Base-by-base conservation (phyloP, 140 eudicot genomes). In the Anethum foeniculum region DNA sequence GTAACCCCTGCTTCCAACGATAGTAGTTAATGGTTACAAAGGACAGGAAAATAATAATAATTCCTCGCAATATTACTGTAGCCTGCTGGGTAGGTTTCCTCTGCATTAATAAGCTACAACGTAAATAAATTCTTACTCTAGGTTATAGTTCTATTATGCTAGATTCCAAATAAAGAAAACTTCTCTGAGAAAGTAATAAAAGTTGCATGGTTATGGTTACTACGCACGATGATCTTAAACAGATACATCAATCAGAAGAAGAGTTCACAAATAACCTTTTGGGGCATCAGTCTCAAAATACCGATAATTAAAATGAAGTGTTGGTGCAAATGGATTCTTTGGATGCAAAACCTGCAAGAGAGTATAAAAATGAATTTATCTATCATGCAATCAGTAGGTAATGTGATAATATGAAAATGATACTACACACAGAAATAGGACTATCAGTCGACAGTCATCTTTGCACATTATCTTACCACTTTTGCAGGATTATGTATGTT, bases 271-370 rank as follows among this genome's bases (percentile, higher is more conserved):
- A 47, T 86, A 32, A 95, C 99, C 99, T 92, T 95, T 89, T 39
- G 94, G 97, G 52, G 99, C 96, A 87, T 96, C 99, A 28, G 99
- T 96, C 86, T 96, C 99, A 84, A 96, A 96, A 81, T 96, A 96
- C 41, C 99, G 92, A 89, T 96, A 96, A 83, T 96, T 96, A 82
- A 96, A 96, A 88, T 96, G 99, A 80, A 96, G 72, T 10, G 99
- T 96, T 25, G 98, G 99, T n/a, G 99, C 99, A 93, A 96, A 96
- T 34, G 99, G 99, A 73, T 96, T 96, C 87, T 93, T 89, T 21
- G 99, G 99, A 80, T 96, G 99, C 86, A 96, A 87, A 84, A 96
- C 99, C 99, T 95, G 91, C 83, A 83, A 83, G 28, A 81, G 54
- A 51, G 71, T 49, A 30, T 46, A 51, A 80, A 71, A 76, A 76